These are phyloP conservation scores for Aulographum hederae DNA, from an alignment of 2,329 filamentous ascomycete genomes.

Conservation along the genomic window DNA sequence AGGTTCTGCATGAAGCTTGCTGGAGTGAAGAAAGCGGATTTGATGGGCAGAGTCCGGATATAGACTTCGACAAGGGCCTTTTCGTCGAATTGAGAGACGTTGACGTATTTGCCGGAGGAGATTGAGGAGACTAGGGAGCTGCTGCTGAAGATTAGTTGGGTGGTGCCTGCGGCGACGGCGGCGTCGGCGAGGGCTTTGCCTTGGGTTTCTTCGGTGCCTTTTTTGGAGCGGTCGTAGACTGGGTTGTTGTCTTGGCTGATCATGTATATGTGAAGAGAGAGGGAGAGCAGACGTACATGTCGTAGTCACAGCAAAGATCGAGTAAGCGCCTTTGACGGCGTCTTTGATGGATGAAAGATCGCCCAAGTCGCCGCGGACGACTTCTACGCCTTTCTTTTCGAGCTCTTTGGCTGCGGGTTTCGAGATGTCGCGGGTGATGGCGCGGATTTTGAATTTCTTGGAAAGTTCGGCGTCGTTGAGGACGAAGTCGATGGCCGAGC, in stretches of 20 bases:
- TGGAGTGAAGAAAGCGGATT: constrained; percentile 34
- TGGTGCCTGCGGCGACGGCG: neutral
- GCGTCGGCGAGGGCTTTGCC: constrained; percentile 9
- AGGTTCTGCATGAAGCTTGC: constrained; percentile 38
- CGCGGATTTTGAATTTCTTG: constrained; percentile 28
- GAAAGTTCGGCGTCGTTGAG: constrained; percentile 26
- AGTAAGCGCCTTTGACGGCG: constrained; percentile 10
- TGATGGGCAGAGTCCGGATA: constrained; percentile 28
- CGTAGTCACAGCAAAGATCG: constrained; percentile 13
- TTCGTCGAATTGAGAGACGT: constrained; percentile 33
- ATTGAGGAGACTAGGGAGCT: constrained; percentile 6
- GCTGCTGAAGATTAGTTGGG: neutral
- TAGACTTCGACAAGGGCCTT: constrained; percentile 40
- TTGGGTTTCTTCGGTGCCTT: constrained; percentile 11
- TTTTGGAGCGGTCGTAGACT: constrained; percentile 8
- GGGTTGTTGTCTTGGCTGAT: constrained; percentile 5
- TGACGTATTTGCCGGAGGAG: constrained; percentile 14
- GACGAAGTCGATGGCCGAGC: constrained; percentile 27
- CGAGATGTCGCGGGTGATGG: constrained; percentile 28
- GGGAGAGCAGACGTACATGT: neutral
- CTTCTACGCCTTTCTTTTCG: constrained; percentile 3
- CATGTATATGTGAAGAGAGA: neutral
- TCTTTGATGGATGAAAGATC: neutral
- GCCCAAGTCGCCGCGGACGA: constrained; percentile 1
- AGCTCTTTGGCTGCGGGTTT: neutral